Percentiles rank a stretch among this genome's conserved stretches.
Evolutionary conservation across 345 rosid species (phyloP).

Genomic region (Citrus hindsii): DNA sequence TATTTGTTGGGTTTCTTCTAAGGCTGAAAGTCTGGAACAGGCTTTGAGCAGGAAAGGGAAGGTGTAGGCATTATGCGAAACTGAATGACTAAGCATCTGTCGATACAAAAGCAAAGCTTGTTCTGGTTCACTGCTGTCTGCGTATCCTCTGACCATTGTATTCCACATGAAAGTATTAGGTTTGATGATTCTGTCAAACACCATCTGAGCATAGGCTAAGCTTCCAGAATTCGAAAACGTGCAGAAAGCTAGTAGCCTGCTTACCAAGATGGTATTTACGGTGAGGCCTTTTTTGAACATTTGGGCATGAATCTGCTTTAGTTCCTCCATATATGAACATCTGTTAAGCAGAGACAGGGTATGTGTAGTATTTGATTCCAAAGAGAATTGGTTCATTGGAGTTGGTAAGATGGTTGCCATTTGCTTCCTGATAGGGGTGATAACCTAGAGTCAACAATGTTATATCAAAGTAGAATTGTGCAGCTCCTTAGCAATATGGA

Average conservation of each 20-base stretch:
- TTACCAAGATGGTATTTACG: slow-evolving; percentile 27
- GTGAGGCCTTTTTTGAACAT: slow-evolving; percentile 54
- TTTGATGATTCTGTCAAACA: slow-evolving; percentile 38
- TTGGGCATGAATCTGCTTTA: slow-evolving; percentile 58
- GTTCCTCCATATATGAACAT: slow-evolving; percentile 46
- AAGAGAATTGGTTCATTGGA: slow-evolving; percentile 9
- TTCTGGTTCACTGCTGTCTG: slow-evolving; percentile 40
- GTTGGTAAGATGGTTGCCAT: slow-evolving; percentile 13
- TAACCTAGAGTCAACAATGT: not conserved
- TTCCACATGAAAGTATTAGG: slow-evolving; percentile 65
- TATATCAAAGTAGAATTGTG: not conserved
- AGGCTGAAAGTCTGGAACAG: slow-evolving; percentile 46
- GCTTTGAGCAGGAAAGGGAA: slow-evolving; percentile 74
- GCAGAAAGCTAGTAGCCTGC: slow-evolving; percentile 47
- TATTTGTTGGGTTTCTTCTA: slow-evolving; percentile 48
- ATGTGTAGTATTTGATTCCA: slow-evolving; percentile 18
- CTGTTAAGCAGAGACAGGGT: slow-evolving; percentile 39
- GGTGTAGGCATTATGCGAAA: slow-evolving; percentile 50
- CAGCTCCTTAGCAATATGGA: slow-evolving; percentile 5
- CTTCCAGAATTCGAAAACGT: slow-evolving; percentile 28
- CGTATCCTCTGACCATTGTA: slow-evolving; percentile 57
- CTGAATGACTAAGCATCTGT: slow-evolving; percentile 45
- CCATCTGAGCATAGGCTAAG: slow-evolving; percentile 41
- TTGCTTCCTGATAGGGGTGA: not conserved
- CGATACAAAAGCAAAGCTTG: slow-evolving; percentile 44